Percentiles rank a stretch among this genome's conserved stretches.
phyloP scores from a whole-genome alignment of 2,329 filamentous ascomycete genomes.

The Leptographium flavum region DNA sequence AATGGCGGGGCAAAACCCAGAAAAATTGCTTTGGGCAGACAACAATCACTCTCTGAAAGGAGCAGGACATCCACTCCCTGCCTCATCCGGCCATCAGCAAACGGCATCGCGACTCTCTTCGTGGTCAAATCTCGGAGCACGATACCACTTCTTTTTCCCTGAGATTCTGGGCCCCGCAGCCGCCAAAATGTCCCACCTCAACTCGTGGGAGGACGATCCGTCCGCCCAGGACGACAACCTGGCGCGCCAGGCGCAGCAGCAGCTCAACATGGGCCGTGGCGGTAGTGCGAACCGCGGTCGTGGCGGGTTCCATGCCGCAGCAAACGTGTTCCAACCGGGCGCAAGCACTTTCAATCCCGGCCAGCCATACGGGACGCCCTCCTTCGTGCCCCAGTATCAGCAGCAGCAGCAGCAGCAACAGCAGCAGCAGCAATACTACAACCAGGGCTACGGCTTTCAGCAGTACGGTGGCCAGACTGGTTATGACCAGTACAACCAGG shows the following conservation, averaged over 20 bases:
- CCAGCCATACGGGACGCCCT: slow-evolving; percentile 41
- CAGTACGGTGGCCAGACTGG: slow-evolving; percentile 30
- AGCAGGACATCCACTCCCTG: not conserved
- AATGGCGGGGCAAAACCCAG: slow-evolving; percentile 9
- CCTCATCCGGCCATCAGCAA: too few species aligned
- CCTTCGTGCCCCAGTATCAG: slow-evolving; percentile 25
- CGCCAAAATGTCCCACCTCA: slow-evolving; percentile 46
- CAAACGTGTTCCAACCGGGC: slow-evolving; percentile 58
- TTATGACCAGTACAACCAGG: slow-evolving; percentile 32
- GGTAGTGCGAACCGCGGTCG: slow-evolving; percentile 2
- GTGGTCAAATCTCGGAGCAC: not conserved
- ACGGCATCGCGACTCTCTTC: too few species aligned
- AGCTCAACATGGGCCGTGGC: slow-evolving; percentile 52
- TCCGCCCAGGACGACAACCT: slow-evolving; percentile 65
- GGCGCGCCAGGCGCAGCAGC: slow-evolving; percentile 60
- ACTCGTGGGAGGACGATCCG: slow-evolving; percentile 89
- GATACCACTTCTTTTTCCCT: not conserved
- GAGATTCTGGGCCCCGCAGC: not conserved
- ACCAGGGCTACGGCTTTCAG: slow-evolving; percentile 19
- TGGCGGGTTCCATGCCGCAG: slow-evolving; percentile 46
- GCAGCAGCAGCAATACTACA: slow-evolving; percentile 10
- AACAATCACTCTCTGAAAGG: not conserved
- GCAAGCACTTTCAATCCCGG: slow-evolving; percentile 46
- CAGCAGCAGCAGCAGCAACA: slow-evolving; percentile 11
- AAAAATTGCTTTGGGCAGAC: not conserved